Evolutionary conservation across 345 rosid genomes (phyloP), one percentile per base, ranked within the genome.

Genomic region (Bretschneidera sinensis): DNA sequence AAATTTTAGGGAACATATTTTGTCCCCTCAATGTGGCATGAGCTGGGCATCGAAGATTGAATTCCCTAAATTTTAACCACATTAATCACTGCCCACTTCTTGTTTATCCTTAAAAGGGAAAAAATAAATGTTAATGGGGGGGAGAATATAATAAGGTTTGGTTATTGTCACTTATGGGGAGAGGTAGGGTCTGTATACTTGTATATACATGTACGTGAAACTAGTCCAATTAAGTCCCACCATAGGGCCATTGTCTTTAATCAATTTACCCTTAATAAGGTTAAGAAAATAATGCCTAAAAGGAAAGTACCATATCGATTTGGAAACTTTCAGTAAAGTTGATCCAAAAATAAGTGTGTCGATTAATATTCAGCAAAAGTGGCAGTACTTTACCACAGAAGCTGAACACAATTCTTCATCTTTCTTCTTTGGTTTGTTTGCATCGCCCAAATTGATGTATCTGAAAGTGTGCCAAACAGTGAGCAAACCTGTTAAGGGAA

Each of bases 201-300:
- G 31, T 53, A 20, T 62, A 33, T 43, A 52, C 24, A 53, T 60
- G 67, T 74, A 56, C 64, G 74, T 78, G 81, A 74, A 61, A 59
- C 47, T 68, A 67, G 59, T 57, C 71, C 65, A 71, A 64, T 63
- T 48, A n/a, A 61, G 57, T 76, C 81, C 78, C 73, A 73, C 81
- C 9, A 8, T n/a, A 47, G 62, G 61, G 64, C 31, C 67, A 43
- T 18, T 47, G 24, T 31, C 68, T 59, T 70, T 67, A 73, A 70
- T 74, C 67, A 74, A 64, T 64, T 22, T 60, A 33, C 70, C 51
- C 72, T 34, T 55, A 11, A 53, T 61, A 49, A 70, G 73, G 71
- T 66, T 67, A 66, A 65, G 15, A 58, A 62, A 61, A 70, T 68
- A 59, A 68, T 55, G 74, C 74, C 74, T 67, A 73, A 67, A 77